A percentile compares a stretch with the other conserved stretches of the same genome.
Conservation (phyloP, 306 rosid species). For the Carpinus viminea region DNA sequence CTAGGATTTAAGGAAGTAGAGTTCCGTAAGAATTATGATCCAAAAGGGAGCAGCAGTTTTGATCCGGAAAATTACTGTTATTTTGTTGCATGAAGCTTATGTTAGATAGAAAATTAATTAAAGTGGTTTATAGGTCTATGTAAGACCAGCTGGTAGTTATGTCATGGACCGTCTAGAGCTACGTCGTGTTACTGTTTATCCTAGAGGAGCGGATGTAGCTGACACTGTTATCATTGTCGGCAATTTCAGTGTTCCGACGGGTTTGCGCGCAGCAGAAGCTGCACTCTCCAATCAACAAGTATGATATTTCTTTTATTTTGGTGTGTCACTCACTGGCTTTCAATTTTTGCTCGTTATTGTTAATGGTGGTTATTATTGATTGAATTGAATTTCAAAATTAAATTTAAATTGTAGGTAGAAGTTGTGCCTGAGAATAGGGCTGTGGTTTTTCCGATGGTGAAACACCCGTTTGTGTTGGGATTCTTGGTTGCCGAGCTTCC, state of each 20-base stretch:
- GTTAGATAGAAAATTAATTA: neutral
- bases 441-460: slow-evolving; percentile 86
- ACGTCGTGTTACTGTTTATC: slow-evolving; percentile 66
- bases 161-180: slow-evolving; percentile 97
- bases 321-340: neutral
- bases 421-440: slow-evolving; percentile 69
- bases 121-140: slow-evolving; percentile 60
- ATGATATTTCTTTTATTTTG: slow-evolving; percentile 15
- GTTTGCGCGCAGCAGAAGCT: slow-evolving; percentile 77
- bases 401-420: slow-evolving; percentile 54
- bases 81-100: neutral
- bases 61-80: neutral
- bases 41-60: neutral
- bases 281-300: slow-evolving; percentile 70
- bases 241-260: slow-evolving; percentile 66
- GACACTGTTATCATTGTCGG: slow-evolving; percentile 76
- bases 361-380: slow-evolving; percentile 7
- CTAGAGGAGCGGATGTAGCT: slow-evolving; percentile 47
- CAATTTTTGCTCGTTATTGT: neutral
- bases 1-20: too few species aligned
- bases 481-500: slow-evolving; percentile 96
- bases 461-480: slow-evolving; percentile 95
- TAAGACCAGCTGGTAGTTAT: slow-evolving; percentile 96
- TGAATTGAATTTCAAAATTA: slow-evolving; percentile 13
- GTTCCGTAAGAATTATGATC: too few species aligned